Evolutionary conservation across 257 asterid genomes (phyloP), one percentile per base, ranked within the genome.

Genomic region (Jasminum sambac): DNA sequence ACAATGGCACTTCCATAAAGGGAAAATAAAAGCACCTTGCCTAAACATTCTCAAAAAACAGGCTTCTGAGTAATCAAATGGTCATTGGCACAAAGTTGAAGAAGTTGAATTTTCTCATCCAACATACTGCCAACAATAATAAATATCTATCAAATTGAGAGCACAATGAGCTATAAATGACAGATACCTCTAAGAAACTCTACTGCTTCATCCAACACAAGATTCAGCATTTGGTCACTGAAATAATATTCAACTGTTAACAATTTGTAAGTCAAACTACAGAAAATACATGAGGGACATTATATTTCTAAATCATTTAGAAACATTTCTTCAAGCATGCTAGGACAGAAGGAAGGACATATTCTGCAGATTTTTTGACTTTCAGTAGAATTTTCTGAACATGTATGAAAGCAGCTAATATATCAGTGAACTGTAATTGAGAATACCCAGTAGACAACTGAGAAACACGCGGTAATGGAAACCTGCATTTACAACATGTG

Each of bases 141-240:
- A n/a, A n/a, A 14, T 8, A 55, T 55, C 36, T 10, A 55, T 23
- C 6, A 9, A 23, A 21, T 55, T 19, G 8, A 13, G 36, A 55
- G 34, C 0, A 21, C 34, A 21, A 1, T 5, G 34, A 55, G 14
- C 57, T 42, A 71, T 21, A 14, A 42, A 38, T 11, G 21, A 34
- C 14, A 37, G 21, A 77, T 77, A 89, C 98, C 99, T 88, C 99
- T 82, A 64, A 95, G 90, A 80, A 80, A 92, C 79, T 95, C 98
- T 6, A 84, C 60, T 0, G 99, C 99, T 83, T 89, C 99, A 79
- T 95, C 99, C 92, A 95, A 70, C 72, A 95, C 99, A 79, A 95
- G 99, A 79, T 95, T 95, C 76, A 95, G 85, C 87, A 95, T 74
- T 67, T 95, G 99, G 75, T 87, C 76, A 91, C 99, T 94, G 90